phyloP scores from a whole-genome alignment of 2,329 filamentous ascomycete species.

The Monilinia laxa region DNA sequence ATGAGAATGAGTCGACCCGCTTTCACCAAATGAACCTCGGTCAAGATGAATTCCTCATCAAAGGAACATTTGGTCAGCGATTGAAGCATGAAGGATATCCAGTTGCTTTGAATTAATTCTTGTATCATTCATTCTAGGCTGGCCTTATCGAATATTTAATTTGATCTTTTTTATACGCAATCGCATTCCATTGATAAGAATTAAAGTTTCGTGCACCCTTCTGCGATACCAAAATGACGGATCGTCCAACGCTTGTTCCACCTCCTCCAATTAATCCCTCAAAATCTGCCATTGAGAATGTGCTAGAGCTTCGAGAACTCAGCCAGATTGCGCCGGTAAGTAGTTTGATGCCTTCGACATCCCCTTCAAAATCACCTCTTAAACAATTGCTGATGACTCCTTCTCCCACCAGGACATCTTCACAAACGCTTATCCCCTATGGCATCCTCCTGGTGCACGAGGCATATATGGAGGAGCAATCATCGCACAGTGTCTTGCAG shows the following conservation, averaged over 20 bases:
- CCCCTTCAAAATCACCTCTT: conserved; percentile 21
- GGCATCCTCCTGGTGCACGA: conserved; percentile 88
- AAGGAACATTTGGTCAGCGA: background rate
- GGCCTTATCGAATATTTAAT: background rate
- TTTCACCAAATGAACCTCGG: conserved; percentile 7
- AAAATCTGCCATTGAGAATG: conserved; percentile 83
- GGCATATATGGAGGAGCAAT: conserved; percentile 93
- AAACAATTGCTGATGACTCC: background rate
- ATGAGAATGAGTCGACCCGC: background rate
- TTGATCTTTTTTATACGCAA: background rate
- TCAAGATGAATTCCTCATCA: conserved; percentile 10
- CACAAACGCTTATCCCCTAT: conserved; percentile 87
- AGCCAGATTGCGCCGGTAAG: conserved; percentile 70
- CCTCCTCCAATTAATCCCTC: conserved; percentile 70
- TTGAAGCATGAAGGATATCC: background rate
- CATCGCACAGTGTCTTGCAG: conserved; percentile 86
- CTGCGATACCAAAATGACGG: conserved; percentile 32
- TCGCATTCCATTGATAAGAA: background rate
- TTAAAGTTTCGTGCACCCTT: background rate
- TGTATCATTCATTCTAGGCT: background rate
- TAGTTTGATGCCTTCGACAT: background rate
- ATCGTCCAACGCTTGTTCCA: conserved; percentile 63
- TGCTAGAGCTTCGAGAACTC: conserved; percentile 81
- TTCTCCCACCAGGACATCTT: conserved; percentile 68
- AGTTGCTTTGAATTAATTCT: background rate